These are phyloP conservation scores for Caloboletus firmus DNA, from an alignment of 1,284 basidiomycete species.

Conservation along the genomic window DNA sequence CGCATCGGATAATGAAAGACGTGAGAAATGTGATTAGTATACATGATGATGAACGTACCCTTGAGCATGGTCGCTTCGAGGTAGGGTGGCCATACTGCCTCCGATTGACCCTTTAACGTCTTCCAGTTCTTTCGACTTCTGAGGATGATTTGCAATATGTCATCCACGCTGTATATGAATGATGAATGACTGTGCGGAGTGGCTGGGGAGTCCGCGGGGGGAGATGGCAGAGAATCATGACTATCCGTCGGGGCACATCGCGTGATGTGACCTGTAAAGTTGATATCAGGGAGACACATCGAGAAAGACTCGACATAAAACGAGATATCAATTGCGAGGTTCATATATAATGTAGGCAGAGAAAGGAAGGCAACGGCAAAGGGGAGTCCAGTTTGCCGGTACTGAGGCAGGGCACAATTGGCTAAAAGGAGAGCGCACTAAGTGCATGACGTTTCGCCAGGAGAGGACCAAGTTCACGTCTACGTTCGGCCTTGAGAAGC, in stretches of 20 bases:
- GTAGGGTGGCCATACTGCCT: slow-evolving; percentile 73
- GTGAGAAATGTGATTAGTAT: slow-evolving; percentile 21
- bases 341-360: slow-evolving; percentile 30
- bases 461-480: neutral
- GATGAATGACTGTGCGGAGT: slow-evolving; percentile 13
- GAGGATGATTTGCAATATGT: slow-evolving; percentile 64
- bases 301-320: slow-evolving; percentile 4
- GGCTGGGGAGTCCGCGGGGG: slow-evolving; percentile 8
- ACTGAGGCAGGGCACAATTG: slow-evolving; percentile 5
- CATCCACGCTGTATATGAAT: slow-evolving; percentile 29
- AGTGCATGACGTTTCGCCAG: slow-evolving; percentile 15
- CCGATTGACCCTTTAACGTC: slow-evolving; percentile 60
- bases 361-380: slow-evolving; percentile 21
- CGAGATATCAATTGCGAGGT: slow-evolving; percentile 1
- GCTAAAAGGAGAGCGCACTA: slow-evolving; percentile 16
- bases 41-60: slow-evolving; percentile 44
- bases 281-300: slow-evolving; percentile 17
- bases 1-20: slow-evolving; percentile 14
- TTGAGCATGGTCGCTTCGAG: slow-evolving; percentile 74
- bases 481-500: slow-evolving; percentile 10
- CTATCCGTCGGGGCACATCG: neutral
- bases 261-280: slow-evolving; percentile 4
- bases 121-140: slow-evolving; percentile 73
- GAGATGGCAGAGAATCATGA: neutral
- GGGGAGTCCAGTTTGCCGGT: slow-evolving; percentile 22